Evolutionary conservation across 164 flowering plant species (phyloP).

Genomic region (Cinnamomum chago): DNA sequence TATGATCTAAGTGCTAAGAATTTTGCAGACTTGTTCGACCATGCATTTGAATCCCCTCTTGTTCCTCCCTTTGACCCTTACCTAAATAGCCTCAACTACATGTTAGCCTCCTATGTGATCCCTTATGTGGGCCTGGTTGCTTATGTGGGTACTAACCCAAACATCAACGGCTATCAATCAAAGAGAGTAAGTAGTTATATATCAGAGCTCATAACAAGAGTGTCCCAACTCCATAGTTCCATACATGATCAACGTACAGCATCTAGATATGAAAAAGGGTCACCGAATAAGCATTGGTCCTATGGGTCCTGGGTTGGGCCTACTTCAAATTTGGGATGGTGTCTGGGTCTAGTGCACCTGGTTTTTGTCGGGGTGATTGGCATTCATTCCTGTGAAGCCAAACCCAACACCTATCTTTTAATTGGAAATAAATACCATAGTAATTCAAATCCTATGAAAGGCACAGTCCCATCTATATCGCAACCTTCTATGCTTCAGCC

Average conservation of each 20-base stretch:
- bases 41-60: constrained; percentile 39
- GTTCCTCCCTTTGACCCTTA: constrained; percentile 69
- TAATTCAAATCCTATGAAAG: no score
- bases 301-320: neutral
- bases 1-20: constrained; percentile 34
- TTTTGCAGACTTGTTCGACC: constrained; percentile 34
- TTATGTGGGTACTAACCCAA: constrained; percentile 62
- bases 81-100: constrained; percentile 35
- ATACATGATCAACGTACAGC: no score
- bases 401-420: neutral
- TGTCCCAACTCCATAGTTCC: no score
- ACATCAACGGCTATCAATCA: constrained; percentile 17
- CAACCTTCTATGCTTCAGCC: no score
- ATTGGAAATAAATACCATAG: no score
- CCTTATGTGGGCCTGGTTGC: constrained; percentile 70
- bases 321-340: neutral
- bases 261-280: no score
- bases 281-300: neutral
- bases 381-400: neutral
- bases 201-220: neutral
- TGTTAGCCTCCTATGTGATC: constrained; percentile 45
- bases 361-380: neutral
- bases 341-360: neutral
- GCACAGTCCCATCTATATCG: no score
- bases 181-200: constrained; percentile 6